Evolutionary conservation across 441 rosid genomes (phyloP).

Genomic region (Daphne laureola): DNA sequence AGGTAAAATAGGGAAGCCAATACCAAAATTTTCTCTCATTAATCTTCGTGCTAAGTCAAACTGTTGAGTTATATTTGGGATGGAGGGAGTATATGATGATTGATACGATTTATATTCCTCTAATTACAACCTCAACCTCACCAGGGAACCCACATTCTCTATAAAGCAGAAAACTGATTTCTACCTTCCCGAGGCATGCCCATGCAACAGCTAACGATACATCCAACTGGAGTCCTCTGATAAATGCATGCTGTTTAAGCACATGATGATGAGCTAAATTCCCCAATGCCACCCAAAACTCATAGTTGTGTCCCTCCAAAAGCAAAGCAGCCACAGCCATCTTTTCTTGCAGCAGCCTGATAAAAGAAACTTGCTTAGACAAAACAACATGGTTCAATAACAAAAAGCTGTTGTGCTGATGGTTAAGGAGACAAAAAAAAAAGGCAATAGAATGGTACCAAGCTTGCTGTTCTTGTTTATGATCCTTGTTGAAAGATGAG

Average conservation of each 20-base stretch:
- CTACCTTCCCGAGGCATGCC: conserved; percentile 93
- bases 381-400: conserved; percentile 13
- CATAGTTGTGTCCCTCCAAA: conserved; percentile 73
- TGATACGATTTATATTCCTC: too few species aligned
- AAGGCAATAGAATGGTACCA: conserved; percentile 41
- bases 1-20: too few species aligned
- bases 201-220: conserved; percentile 79
- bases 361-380: conserved; percentile 26
- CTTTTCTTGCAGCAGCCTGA: conserved; percentile 88
- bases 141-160: too few species aligned
- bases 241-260: conserved; percentile 77
- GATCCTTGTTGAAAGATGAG: conserved; percentile 35
- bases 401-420: conserved; percentile 7
- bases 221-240: conserved; percentile 90
- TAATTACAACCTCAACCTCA: too few species aligned
- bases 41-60: too few species aligned
- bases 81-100: too few species aligned
- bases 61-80: too few species aligned
- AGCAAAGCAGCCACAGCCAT: conserved; percentile 82
- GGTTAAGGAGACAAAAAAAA: not conserved
- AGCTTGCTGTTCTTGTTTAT: conserved; percentile 24
- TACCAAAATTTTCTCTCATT: too few species aligned
- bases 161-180: conserved; percentile 4
- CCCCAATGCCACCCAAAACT: conserved; percentile 87
- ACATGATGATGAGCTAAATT: conserved; percentile 61